phyloP scores from a whole-genome alignment of 805 yeast genomes.

The Schwanniomyces occidentalis region DNA sequence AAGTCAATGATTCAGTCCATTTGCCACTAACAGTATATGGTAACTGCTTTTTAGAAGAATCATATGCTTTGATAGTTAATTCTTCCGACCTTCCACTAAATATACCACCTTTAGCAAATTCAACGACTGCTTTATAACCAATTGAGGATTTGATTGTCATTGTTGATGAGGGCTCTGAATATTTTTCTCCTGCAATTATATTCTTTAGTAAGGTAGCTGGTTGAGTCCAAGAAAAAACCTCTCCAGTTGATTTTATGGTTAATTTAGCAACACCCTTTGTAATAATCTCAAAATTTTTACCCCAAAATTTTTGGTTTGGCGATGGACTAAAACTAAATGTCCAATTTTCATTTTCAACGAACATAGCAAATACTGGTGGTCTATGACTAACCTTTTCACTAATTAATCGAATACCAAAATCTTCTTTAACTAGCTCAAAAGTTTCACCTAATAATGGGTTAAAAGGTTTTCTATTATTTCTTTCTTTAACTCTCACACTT shows the following conservation, averaged over 20 bases:
- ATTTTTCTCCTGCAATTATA: conserved; percentile 92
- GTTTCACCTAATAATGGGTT: conserved; percentile 95
- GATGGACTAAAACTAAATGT: conserved; percentile 59
- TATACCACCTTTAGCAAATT: conserved; percentile 80
- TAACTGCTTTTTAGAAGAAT: conserved; percentile 32
- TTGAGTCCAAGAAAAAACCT: conserved; percentile 74
- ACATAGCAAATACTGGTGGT: conserved; percentile 82
- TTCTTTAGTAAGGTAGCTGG: conserved; percentile 85
- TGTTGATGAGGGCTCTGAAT: conserved; percentile 78
- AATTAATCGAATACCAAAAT: conserved; percentile 68
- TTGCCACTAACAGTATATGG: conserved; percentile 61
- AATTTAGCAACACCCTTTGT: conserved; percentile 71
- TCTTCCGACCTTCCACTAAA: conserved; percentile 82
- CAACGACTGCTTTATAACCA: conserved; percentile 70
- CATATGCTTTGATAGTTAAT: conserved; percentile 46
- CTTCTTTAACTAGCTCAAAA: conserved; percentile 84
- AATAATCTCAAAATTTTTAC: conserved; percentile 82
- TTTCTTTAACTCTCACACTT: conserved; percentile 66
- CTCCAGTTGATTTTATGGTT: conserved; percentile 59
- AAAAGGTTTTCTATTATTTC: conserved; percentile 87
- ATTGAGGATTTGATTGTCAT: conserved; percentile 65
- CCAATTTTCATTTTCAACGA: conserved; percentile 76
- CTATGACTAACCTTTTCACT: conserved; percentile 87
- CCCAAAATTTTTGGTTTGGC: conserved; percentile 92
- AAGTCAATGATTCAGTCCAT: conserved; percentile 74